phyloP scores from a whole-genome alignment of 2,329 filamentous ascomycete genomes.

The Saccharata proteae region DNA sequence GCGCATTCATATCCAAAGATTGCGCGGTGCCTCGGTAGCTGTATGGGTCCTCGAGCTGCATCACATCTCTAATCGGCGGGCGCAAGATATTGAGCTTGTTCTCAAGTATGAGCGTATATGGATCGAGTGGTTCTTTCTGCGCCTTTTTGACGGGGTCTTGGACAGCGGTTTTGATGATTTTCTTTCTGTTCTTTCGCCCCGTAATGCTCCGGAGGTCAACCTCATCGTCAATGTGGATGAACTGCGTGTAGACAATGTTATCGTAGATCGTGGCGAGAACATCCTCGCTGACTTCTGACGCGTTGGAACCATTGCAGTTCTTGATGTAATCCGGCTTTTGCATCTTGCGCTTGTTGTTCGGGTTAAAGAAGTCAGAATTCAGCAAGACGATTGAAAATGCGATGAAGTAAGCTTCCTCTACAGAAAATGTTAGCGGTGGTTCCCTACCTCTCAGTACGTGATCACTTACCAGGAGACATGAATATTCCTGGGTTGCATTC shows the following conservation, averaged over 20 bases:
- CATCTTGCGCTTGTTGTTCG: slow-evolving; percentile 99
- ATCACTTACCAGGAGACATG: slow-evolving; percentile 48
- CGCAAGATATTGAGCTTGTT: slow-evolving; percentile 71
- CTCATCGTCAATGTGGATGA: slow-evolving; percentile 94
- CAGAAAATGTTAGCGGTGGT: slow-evolving; percentile 16
- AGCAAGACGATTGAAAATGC: slow-evolving; percentile 93
- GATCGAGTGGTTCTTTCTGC: slow-evolving; percentile 78
- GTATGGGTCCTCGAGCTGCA: slow-evolving; percentile 86
- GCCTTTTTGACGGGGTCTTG: slow-evolving; percentile 53
- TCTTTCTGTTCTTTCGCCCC: slow-evolving; percentile 59
- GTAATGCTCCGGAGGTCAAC: slow-evolving; percentile 64
- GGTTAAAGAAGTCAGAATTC: slow-evolving; percentile 99
- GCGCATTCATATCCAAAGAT: slow-evolving; percentile 64
- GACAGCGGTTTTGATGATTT: slow-evolving; percentile 37
- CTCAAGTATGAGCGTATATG: slow-evolving; percentile 88
- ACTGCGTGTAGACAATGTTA: slow-evolving; percentile 95
- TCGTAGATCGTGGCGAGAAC: slow-evolving; percentile 95
- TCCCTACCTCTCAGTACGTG: neutral
- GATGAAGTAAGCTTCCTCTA: slow-evolving; percentile 93
- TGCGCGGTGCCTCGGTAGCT: slow-evolving; percentile 68
- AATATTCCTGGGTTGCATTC: slow-evolving; percentile 98
- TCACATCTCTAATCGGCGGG: slow-evolving; percentile 81
- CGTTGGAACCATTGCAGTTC: slow-evolving; percentile 71
- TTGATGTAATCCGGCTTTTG: slow-evolving; percentile 90
- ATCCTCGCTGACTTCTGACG: slow-evolving; percentile 60